phyloP scores from a whole-genome alignment of 345 rosid species.

The Arabidopsis arenosa region DNA sequence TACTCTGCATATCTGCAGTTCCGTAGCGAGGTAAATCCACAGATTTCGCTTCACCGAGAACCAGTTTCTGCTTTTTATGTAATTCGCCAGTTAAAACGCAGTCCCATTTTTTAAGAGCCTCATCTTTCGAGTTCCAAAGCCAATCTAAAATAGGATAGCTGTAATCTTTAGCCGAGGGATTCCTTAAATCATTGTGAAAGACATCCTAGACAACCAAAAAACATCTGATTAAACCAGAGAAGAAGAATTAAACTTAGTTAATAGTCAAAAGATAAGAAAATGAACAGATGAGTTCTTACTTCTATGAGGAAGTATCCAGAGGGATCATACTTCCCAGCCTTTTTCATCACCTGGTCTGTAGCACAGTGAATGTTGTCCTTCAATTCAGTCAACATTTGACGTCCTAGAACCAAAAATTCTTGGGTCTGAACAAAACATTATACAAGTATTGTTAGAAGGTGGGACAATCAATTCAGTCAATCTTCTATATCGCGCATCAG shows the following conservation, averaged over 20 bases:
- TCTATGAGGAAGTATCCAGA: slow-evolving; percentile 94
- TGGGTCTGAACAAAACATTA: slow-evolving; percentile 57
- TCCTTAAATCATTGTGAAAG: slow-evolving; percentile 82
- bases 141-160: slow-evolving; percentile 80
- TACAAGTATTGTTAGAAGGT: slow-evolving; percentile 15
- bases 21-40: slow-evolving; percentile 61
- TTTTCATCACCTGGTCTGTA: slow-evolving; percentile 77
- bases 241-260: not conserved
- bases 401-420: slow-evolving; percentile 83
- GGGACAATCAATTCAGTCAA: not conserved
- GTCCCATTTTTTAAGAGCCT: slow-evolving; percentile 77
- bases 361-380: slow-evolving; percentile 81
- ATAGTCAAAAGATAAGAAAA: slow-evolving; percentile 1
- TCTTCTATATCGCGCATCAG: not conserved
- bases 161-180: slow-evolving; percentile 62
- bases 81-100: slow-evolving; percentile 63
- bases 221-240: slow-evolving; percentile 18
- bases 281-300: slow-evolving; percentile 47
- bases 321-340: slow-evolving; percentile 68
- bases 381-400: slow-evolving; percentile 68
- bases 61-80: slow-evolving; percentile 57
- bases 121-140: slow-evolving; percentile 73
- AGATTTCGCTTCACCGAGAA: slow-evolving; percentile 51
- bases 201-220: slow-evolving; percentile 54
- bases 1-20: slow-evolving; percentile 62